phyloP scores from a whole-genome alignment of 495 filamentous ascomycete genomes.

The Aspergillus incahuasiensis region DNA sequence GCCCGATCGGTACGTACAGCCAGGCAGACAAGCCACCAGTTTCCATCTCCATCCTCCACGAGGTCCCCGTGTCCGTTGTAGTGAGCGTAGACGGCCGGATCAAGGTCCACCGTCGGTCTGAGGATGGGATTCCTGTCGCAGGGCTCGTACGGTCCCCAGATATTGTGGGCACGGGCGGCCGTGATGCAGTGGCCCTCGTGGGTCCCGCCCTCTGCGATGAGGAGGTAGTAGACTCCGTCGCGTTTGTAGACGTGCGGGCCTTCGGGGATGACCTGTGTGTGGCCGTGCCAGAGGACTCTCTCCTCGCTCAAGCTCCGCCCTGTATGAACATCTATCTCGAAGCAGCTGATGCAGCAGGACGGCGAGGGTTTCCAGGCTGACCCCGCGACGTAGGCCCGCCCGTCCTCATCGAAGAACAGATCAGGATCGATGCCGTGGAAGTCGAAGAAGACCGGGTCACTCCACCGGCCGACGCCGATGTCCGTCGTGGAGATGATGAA shows the following conservation, averaged over 20 bases:
- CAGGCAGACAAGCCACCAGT: constrained; percentile 3
- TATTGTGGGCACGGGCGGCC: background rate
- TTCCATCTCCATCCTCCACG: background rate
- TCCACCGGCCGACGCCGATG: background rate
- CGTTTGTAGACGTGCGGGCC: constrained; percentile 1
- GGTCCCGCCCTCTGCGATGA: constrained; percentile 4
- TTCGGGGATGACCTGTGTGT: background rate
- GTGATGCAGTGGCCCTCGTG: background rate
- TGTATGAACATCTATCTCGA: background rate
- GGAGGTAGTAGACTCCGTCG: background rate
- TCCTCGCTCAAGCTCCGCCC: background rate
- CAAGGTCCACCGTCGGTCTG: background rate
- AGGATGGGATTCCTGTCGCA: background rate
- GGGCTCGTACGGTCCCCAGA: constrained; percentile 4
- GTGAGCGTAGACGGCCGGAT: background rate
- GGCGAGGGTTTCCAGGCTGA: background rate
- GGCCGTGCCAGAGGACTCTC: too few species aligned
- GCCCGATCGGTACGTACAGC: background rate
- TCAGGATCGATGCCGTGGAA: constrained; percentile 4
- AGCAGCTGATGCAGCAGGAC: background rate
- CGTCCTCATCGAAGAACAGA: background rate
- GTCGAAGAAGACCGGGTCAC: constrained; percentile 1
- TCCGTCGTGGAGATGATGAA: background rate
- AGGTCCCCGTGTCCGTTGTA: constrained; percentile 1
- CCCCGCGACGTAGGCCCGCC: background rate